Evolutionary conservation across 768 basidiomycete genomes (phyloP), one percentile per base, ranked within the genome.

Genomic region (Calocera cornea): DNA sequence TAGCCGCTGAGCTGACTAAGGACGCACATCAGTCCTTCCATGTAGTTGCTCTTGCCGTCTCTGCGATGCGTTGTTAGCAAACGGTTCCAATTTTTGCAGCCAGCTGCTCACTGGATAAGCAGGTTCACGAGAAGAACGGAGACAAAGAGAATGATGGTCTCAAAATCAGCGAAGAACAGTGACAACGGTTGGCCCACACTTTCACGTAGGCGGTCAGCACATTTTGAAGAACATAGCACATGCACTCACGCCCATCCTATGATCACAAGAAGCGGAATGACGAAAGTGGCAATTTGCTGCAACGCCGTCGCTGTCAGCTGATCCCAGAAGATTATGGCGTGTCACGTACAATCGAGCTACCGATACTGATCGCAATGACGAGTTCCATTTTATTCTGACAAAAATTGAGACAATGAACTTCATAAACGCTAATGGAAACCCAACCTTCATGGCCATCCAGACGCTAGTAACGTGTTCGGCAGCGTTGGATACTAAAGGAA

Each of bases 61-160:
- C 86, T 84, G 71, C 10, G n/a, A n/a, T n/a, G 29, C 49, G 38
- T 34, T 24, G 40, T 44, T 66, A 34, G 19, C 14, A 17, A 17
- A 5, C 8, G 16, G 0, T 5, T 7, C n/a, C n/a, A 31, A n/a
- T 3, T 12, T 67, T 29, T 36, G 10, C 7, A n/a, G 8, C n/a
- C 11, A 31, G 10, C n/a, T 19, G 68, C 72, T 65, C 66, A 72
- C 68, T 76, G 75, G 69, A 92, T 83, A 11, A 95, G 81, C 7
- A 92, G 84, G 77, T 92, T 92, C 69, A 92, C 90, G 33, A 97
- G 85, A 66, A 95, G 76, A 29, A 95, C 90, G 1, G 92, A 91
- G 16, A 90, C 88, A 75, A 95, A 95, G 68, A 95, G 81, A 33
- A 84, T 78, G 68, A 94, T 84, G 3, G 94, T 97, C 85, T 94